Evolutionary conservation across 805 yeast genomes (phyloP).

Genomic region (Debaryomyces tyrocola): DNA sequence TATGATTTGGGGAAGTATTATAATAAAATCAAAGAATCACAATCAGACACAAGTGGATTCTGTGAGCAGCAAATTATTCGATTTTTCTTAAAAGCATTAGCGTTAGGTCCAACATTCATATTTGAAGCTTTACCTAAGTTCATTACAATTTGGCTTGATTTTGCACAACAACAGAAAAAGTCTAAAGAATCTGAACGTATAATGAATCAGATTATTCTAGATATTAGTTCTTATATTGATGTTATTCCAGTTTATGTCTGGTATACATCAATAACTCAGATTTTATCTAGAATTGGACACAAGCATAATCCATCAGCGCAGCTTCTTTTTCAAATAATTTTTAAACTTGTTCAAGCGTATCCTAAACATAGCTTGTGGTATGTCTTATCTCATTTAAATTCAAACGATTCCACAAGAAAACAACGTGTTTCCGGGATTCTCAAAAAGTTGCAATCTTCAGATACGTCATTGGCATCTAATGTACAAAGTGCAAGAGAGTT

Average conservation of each 20-base stretch:
- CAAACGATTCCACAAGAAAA: slow-evolving; percentile 39
- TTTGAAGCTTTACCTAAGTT: slow-evolving; percentile 87
- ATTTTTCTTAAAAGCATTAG: slow-evolving; percentile 58
- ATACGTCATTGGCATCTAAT: slow-evolving; percentile 11
- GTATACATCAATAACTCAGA: slow-evolving; percentile 84
- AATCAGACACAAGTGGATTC: slow-evolving; percentile 46
- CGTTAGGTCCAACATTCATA: slow-evolving; percentile 61
- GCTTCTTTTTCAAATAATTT: slow-evolving; percentile 57
- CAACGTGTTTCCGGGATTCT: slow-evolving; percentile 27
- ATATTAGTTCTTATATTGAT: slow-evolving; percentile 43
- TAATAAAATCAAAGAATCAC: slow-evolving; percentile 73
- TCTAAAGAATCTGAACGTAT: slow-evolving; percentile 32
- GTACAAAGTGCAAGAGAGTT: slow-evolving; percentile 31
- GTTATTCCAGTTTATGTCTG: slow-evolving; percentile 57
- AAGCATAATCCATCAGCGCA: slow-evolving; percentile 54
- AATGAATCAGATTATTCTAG: slow-evolving; percentile 48
- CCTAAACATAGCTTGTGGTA: slow-evolving; percentile 90
- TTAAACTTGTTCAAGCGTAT: slow-evolving; percentile 58
- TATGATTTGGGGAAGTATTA: slow-evolving; percentile 79
- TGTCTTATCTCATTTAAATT: slow-evolving; percentile 66
- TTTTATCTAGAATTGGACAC: slow-evolving; percentile 77
- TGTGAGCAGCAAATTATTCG: slow-evolving; percentile 56
- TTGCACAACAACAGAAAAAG: slow-evolving; percentile 37
- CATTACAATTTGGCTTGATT: slow-evolving; percentile 90
- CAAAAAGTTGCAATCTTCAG: slow-evolving; percentile 11